Evolutionary conservation across 129 eudicot species (phyloP).

Genomic region (Pulicaria dysenterica): DNA sequence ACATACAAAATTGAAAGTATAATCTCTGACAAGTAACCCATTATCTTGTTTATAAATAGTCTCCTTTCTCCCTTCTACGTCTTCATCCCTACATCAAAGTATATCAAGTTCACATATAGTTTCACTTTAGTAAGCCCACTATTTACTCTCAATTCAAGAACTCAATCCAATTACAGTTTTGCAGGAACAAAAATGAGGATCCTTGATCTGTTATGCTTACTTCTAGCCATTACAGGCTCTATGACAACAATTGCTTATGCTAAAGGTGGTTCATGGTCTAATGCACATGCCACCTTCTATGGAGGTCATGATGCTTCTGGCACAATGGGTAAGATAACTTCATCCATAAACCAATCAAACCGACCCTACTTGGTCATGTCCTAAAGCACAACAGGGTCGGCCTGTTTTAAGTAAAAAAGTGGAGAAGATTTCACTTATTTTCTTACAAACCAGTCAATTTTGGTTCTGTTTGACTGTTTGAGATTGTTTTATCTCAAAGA

Average conservation of each 20-base stretch:
- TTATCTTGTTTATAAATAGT: slow-evolving; percentile 25
- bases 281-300: slow-evolving; percentile 38
- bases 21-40: slow-evolving; percentile 8
- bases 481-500: too few relatives aligned
- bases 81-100: slow-evolving; percentile 22
- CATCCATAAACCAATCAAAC: not conserved
- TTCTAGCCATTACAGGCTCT: slow-evolving; percentile 27
- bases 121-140: not conserved
- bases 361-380: too few relatives aligned
- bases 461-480: not conserved
- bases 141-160: not conserved
- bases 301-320: slow-evolving; percentile 38
- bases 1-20: not conserved
- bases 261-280: slow-evolving; percentile 16
- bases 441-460: not conserved
- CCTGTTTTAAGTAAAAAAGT: too few relatives aligned
- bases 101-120: slow-evolving; percentile 1
- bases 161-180: not conserved
- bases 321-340: slow-evolving; percentile 32
- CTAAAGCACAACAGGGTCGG: too few relatives aligned
- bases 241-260: slow-evolving; percentile 13
- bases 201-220: slow-evolving; percentile 20
- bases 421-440: not conserved
- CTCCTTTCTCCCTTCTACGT: not conserved
- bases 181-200: slow-evolving; percentile 21